phyloP scores from a whole-genome alignment of 2,329 filamentous ascomycete species.

The Apiospora hydei region DNA sequence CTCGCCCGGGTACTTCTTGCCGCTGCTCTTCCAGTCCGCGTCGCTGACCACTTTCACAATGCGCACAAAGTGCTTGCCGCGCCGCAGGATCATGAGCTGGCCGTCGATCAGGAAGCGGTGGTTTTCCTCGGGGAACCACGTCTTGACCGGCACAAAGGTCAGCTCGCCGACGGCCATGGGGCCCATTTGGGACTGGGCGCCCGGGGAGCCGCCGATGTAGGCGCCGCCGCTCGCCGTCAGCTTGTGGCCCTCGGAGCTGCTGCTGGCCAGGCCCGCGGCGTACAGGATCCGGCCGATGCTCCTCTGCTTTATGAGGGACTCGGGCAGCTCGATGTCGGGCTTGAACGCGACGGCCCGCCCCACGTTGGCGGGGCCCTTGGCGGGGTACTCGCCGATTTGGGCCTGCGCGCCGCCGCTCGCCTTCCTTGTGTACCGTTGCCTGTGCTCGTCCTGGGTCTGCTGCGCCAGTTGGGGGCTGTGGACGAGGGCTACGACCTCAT shows the following conservation, averaged over 20 bases:
- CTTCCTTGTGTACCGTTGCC: slow-evolving; percentile 53
- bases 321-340: slow-evolving; percentile 65
- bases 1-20: slow-evolving; percentile 61
- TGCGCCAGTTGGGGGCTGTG: slow-evolving; percentile 74
- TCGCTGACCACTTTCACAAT: slow-evolving; percentile 67
- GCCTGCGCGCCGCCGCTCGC: background rate
- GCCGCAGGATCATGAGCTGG: slow-evolving; percentile 65
- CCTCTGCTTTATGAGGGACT: slow-evolving; percentile 60
- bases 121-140: slow-evolving; percentile 64
- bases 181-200: slow-evolving; percentile 30
- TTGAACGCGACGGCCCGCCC: slow-evolving; percentile 38
- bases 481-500: slow-evolving; percentile 80
- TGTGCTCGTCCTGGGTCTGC: slow-evolving; percentile 64
- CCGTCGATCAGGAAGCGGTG: slow-evolving; percentile 67
- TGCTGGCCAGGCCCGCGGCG: slow-evolving; percentile 65
- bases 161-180: slow-evolving; percentile 57
- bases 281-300: slow-evolving; percentile 64
- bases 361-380: background rate
- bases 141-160: slow-evolving; percentile 67
- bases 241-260: slow-evolving; percentile 64
- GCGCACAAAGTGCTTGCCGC: slow-evolving; percentile 69
- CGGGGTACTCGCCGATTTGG: background rate
- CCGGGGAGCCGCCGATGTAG: slow-evolving; percentile 65
- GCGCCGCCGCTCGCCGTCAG: slow-evolving; percentile 62
- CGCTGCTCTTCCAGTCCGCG: slow-evolving; percentile 58